These are phyloP conservation scores for Melaleuca alternifolia DNA, from an alignment of 345 rosid species.

Conservation along the genomic window DNA sequence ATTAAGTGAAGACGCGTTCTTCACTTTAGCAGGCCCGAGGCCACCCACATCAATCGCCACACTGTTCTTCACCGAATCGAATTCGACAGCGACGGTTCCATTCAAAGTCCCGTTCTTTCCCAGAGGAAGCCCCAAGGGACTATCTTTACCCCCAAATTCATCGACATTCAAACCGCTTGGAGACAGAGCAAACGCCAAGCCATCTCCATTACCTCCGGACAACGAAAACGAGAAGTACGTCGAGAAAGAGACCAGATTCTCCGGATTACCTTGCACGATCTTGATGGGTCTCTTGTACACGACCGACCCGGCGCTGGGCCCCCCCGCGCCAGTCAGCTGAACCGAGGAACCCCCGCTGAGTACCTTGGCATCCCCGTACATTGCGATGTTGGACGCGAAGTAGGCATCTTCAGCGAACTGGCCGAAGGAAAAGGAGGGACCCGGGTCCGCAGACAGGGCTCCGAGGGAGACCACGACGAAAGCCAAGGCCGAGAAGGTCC, in stretches of 20 bases:
- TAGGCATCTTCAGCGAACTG: constrained; percentile 32
- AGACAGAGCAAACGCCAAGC: constrained; percentile 56
- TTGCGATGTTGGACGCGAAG: constrained; percentile 40
- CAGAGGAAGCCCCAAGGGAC: constrained; percentile 38
- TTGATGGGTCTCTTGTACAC: constrained; percentile 63
- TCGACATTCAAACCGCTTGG: constrained; percentile 32
- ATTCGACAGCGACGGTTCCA: constrained; percentile 40
- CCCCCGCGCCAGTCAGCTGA: constrained; percentile 32
- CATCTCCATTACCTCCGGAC: constrained; percentile 31
- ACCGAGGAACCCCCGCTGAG: constrained; percentile 33
- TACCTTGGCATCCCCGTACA: constrained; percentile 58
- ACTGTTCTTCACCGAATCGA: constrained; percentile 33
- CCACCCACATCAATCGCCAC: constrained; percentile 45
- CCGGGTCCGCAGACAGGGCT: constrained; percentile 25
- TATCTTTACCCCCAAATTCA: constrained; percentile 1
- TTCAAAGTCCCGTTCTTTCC: constrained; percentile 8
- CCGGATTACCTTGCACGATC: constrained; percentile 36
- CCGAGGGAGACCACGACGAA: constrained; percentile 23
- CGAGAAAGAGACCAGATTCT: constrained; percentile 41
- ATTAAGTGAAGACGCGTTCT: constrained; percentile 28
- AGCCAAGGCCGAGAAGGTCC: neutral
- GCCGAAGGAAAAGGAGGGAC: constrained; percentile 36
- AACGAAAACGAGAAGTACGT: constrained; percentile 56
- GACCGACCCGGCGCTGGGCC: constrained; percentile 29
- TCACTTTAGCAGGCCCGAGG: constrained; percentile 9